These are phyloP conservation scores for Diplocarpon mali DNA, from an alignment of 2,329 filamentous ascomycete species.

Conservation along the genomic window DNA sequence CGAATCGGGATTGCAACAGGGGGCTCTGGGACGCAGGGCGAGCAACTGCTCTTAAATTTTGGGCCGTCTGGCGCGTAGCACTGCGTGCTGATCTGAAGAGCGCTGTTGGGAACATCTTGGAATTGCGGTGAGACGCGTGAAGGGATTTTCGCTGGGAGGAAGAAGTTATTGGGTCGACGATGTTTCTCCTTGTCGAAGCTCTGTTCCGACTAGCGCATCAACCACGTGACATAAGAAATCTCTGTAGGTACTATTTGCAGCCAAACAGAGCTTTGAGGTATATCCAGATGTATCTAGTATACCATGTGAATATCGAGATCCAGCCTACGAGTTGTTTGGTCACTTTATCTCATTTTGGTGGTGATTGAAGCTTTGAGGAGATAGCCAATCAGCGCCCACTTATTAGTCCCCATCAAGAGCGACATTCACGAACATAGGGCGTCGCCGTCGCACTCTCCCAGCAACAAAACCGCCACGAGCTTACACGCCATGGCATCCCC, in stretches of 20 bases:
- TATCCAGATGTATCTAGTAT: too few relatives aligned
- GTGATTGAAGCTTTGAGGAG: conserved; percentile 13
- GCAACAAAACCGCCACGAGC: conserved; percentile 24
- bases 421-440: conserved; percentile 6
- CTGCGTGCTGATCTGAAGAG: conserved; percentile 64
- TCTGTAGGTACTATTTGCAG: too few relatives aligned
- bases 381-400: conserved; percentile 17
- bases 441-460: conserved; percentile 10
- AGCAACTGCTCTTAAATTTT: conserved; percentile 42
- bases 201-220: background rate
- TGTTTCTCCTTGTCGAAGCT: conserved; percentile 2
- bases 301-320: too few relatives aligned
- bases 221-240: conserved; percentile 10
- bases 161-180: conserved; percentile 6
- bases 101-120: conserved; percentile 80
- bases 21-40: conserved; percentile 47
- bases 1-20: conserved; percentile 50
- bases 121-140: conserved; percentile 16
- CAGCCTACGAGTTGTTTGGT: too few relatives aligned
- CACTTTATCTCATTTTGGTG: background rate
- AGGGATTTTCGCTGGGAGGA: conserved; percentile 7
- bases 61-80: conserved; percentile 37
- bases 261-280: too few relatives aligned
- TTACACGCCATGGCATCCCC: conserved; percentile 27
- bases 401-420: conserved; percentile 4